Evolutionary conservation across 1,284 basidiomycete species (phyloP).

Genomic region (Malassezia sp.): DNA sequence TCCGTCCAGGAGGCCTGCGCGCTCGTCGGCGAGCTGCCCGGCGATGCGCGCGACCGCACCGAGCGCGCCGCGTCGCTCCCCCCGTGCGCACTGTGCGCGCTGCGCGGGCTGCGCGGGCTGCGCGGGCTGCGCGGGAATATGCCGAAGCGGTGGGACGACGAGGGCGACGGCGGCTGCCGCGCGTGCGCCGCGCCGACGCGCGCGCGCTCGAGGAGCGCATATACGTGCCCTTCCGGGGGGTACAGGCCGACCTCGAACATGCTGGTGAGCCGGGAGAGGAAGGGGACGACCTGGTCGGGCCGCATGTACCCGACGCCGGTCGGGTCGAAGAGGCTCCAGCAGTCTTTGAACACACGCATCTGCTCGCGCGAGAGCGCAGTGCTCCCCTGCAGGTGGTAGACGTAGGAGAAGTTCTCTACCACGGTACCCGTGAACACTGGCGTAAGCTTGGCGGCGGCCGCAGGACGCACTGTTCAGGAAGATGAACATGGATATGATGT

Average conservation of each 20-base stretch:
- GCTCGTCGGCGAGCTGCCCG: not conserved
- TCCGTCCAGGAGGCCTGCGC: too few species aligned
- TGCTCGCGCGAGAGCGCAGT: slow-evolving; percentile 68
- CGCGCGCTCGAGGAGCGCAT: slow-evolving; percentile 15
- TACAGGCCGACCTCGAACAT: slow-evolving; percentile 35
- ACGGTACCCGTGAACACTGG: slow-evolving; percentile 69
- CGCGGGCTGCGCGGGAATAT: not conserved
- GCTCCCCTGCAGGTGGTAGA: slow-evolving; percentile 78
- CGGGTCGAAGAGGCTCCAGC: slow-evolving; percentile 77
- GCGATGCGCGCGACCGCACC: not conserved
- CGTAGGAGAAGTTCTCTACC: slow-evolving; percentile 91
- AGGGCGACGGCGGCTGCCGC: slow-evolving; percentile 1
- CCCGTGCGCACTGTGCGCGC: not conserved
- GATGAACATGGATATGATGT: slow-evolving; percentile 71
- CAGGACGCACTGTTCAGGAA: slow-evolving; percentile 90
- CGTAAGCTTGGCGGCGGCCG: too few species aligned
- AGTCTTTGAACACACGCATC: slow-evolving; percentile 66
- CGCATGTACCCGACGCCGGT: slow-evolving; percentile 65
- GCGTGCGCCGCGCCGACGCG: not conserved
- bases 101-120: not conserved
- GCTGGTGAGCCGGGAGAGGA: slow-evolving; percentile 53
- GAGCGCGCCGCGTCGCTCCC: not conserved
- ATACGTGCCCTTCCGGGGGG: slow-evolving; percentile 21
- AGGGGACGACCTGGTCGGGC: slow-evolving; percentile 62
- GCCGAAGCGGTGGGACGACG: not conserved